Evolutionary conservation across 2,329 filamentous ascomycete genomes (phyloP).

Genomic region (Paramyrothecium roridum): DNA sequence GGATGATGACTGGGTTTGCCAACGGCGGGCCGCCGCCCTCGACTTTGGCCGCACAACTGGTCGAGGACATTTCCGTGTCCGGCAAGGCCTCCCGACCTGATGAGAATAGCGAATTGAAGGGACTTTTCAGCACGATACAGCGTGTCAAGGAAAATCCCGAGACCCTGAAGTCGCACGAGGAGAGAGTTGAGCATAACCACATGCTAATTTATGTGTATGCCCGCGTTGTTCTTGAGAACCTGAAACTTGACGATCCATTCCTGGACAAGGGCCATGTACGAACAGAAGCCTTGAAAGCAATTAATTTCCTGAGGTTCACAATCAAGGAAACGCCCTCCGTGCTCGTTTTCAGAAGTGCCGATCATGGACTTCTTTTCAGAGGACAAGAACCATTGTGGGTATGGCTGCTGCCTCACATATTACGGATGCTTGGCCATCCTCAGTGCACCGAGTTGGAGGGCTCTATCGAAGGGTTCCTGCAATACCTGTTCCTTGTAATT

Average conservation of each 20-base stretch:
- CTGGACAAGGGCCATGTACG: constrained; percentile 51
- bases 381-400: constrained; percentile 62
- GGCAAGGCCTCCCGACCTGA: constrained; percentile 59
- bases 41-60: constrained; percentile 83
- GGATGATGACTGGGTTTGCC: constrained; percentile 11
- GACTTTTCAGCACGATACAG: constrained; percentile 59
- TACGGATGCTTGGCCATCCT: constrained; percentile 53
- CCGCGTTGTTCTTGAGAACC: constrained; percentile 71
- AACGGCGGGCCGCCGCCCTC: constrained; percentile 58
- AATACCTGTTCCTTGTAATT: constrained; percentile 42
- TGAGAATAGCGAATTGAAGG: constrained; percentile 71
- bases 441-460: constrained; percentile 43
- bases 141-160: constrained; percentile 47
- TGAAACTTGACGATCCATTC: constrained; percentile 68
- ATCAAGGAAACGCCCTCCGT: constrained; percentile 72
- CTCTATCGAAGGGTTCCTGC: constrained; percentile 52
- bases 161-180: constrained; percentile 57
- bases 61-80: constrained; percentile 71
- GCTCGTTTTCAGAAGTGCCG: constrained; percentile 45
- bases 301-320: constrained; percentile 73
- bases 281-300: constrained; percentile 64
- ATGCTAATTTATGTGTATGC: constrained; percentile 82
- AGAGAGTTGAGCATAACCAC: constrained; percentile 74
- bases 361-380: constrained; percentile 43
- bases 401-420: constrained; percentile 59